Percentiles rank a stretch among this genome's conserved stretches.
Conservation (phyloP, 139 green algal genomes). For the Mesostigma viride region DNA sequence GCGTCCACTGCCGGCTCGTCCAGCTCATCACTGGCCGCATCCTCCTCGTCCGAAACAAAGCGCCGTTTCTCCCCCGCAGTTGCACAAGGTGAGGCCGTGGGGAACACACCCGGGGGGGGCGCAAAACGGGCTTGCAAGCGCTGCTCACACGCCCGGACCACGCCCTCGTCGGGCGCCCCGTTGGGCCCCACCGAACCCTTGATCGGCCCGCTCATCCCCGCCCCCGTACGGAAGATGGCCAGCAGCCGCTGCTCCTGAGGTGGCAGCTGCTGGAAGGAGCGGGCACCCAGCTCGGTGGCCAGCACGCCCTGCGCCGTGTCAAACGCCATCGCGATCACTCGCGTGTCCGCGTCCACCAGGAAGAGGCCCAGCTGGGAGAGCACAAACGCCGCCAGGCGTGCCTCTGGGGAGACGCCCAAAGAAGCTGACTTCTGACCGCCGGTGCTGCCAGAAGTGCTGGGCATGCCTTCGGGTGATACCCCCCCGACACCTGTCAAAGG, state of each 20-base stretch:
- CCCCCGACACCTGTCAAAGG: not conserved
- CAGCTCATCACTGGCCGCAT: too few relatives aligned
- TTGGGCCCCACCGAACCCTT: not conserved
- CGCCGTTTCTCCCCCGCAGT: too few relatives aligned
- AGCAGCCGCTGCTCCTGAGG: constrained; percentile 16
- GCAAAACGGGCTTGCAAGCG: too few relatives aligned
- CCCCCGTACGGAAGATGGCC: too few relatives aligned
- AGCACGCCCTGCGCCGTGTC: constrained; percentile 18
- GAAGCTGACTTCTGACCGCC: not conserved
- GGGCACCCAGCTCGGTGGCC: constrained; percentile 5
- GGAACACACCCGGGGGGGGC: too few relatives aligned
- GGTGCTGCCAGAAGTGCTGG: not conserved
- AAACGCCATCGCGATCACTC: constrained; percentile 14
- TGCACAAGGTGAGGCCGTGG: too few relatives aligned
- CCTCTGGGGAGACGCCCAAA: not conserved
- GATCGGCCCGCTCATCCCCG: too few relatives aligned
- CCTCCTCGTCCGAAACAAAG: too few relatives aligned
- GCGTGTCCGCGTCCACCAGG: constrained; percentile 10
- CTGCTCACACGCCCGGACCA: not conserved
- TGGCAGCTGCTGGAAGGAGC: not conserved
- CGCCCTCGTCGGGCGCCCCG: not conserved
- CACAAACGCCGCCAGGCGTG: not conserved
- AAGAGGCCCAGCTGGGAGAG: constrained; percentile 8
- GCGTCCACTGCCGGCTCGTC: not conserved
- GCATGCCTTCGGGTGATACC: not conserved